These are phyloP conservation scores for Trichoderma aggressivum DNA, from an alignment of 2,329 filamentous ascomycete species.

Conservation along the genomic window DNA sequence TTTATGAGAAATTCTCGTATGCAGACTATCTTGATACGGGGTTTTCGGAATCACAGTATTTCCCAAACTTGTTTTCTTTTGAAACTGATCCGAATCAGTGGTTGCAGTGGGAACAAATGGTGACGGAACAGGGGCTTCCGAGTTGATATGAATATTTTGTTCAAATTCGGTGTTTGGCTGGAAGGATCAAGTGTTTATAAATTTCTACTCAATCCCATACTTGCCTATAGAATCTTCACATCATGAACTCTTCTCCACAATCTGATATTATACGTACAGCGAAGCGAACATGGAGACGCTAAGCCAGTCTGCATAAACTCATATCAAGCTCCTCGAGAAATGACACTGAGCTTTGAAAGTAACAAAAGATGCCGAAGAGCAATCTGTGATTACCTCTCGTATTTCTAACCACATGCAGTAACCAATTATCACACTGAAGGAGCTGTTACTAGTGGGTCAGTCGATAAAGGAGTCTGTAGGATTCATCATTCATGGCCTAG, in stretches of 20 bases:
- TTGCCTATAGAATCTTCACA: not conserved
- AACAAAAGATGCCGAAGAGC: too few species aligned
- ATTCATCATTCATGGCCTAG: not conserved
- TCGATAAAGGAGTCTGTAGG: not conserved
- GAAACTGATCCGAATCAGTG: not conserved
- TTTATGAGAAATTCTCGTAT: not conserved
- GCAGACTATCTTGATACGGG: not conserved
- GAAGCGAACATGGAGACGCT: too few species aligned
- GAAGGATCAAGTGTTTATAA: not conserved
- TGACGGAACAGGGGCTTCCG: not conserved
- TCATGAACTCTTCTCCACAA: too few species aligned
- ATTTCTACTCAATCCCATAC: not conserved
- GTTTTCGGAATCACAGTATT: not conserved
- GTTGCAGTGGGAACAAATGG: slow-evolving; percentile 4
- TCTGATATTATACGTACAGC: too few species aligned
- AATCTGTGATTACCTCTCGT: too few species aligned
- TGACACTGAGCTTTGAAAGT: too few species aligned
- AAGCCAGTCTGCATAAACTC: too few species aligned
- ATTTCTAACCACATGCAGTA: too few species aligned
- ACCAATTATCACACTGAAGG: too few species aligned
- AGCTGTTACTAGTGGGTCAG: not conserved
- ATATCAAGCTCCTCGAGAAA: too few species aligned
- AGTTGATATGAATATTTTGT: not conserved
- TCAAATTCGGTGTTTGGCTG: not conserved
- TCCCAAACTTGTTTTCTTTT: not conserved